Evolutionary conservation across 1,139 yeast genomes (phyloP), one percentile per base, ranked within the genome.

Genomic region (Pichia sp.): DNA sequence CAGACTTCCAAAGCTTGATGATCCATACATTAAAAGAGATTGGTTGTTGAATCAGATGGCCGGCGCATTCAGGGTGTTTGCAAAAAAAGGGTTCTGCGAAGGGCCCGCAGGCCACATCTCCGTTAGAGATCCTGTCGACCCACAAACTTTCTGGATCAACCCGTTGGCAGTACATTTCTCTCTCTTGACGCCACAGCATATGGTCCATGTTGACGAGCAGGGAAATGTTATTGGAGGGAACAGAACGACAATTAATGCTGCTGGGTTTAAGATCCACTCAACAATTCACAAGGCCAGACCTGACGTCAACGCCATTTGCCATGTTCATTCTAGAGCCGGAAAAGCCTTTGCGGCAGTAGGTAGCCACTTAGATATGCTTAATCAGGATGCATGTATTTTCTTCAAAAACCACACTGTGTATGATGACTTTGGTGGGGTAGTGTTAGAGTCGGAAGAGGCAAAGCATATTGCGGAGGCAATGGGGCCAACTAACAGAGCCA

Each of bases 51-150:
- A 87, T 67, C 95, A 87, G 64, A 80, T 85, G 84, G 95, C 95
- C 2, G 92, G 83, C 15, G 92, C 92, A 0, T 88, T 87, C 71
- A 76, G 95, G 57, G 81, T 85, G 1, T 86, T 87, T 69, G 88
- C 88, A 6, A 77, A 93, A 61, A 80, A 79, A 61, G 89, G 88
- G 10, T 87, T 74, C 68, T 75, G 83, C n/a, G 89, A 85, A 68
- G 95, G 95, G 10, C 69, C 82, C 23, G 90, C 95, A 0, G 95
- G 95, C 34, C 95, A 87, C 66, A 86, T 87, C 53, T 84, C 92
- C 2, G 77, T 87, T n/a, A 77, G 92, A 60, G 95, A 87, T 64
- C 95, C 95, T 2, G 81, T 85, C 45, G 80, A 83, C 59, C 82
- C 85, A 29, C 69, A 75, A 44, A 84, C 90, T 3, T 87, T 87